A percentile compares a stretch with the other conserved stretches of the same genome.
Evolutionary conservation across 495 filamentous ascomycete genomes (phyloP).

Genomic region (Aspergillus asperescens): DNA sequence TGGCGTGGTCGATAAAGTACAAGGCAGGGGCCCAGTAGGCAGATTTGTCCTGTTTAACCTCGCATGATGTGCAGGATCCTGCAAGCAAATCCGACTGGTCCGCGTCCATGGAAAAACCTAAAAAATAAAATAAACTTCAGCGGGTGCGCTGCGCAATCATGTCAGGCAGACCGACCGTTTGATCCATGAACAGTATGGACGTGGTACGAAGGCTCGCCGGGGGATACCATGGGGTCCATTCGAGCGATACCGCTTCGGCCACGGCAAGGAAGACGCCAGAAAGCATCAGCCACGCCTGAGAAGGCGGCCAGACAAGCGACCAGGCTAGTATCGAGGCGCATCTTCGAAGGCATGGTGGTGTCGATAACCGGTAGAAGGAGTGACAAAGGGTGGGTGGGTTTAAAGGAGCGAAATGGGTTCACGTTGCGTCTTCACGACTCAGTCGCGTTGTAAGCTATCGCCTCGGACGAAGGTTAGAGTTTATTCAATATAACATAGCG

Average conservation of each 20-base stretch:
- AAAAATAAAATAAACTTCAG: constrained; percentile 39
- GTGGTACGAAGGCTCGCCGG: constrained; percentile 42
- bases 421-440: constrained; percentile 7
- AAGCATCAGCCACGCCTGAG: constrained; percentile 51
- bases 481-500: background rate
- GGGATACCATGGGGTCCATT: constrained; percentile 51
- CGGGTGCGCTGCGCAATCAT: background rate
- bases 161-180: constrained; percentile 41
- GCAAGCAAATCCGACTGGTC: constrained; percentile 37
- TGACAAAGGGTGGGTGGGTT: constrained; percentile 10
- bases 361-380: constrained; percentile 11
- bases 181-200: constrained; percentile 50
- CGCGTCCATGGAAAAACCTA: constrained; percentile 47
- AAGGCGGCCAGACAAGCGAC: constrained; percentile 30
- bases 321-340: constrained; percentile 22
- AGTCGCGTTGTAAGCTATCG: constrained; percentile 15
- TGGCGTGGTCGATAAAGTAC: constrained; percentile 47
- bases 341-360: constrained; percentile 16
- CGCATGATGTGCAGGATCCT: constrained; percentile 53
- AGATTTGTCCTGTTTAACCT: constrained; percentile 54
- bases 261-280: constrained; percentile 85
- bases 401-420: constrained; percentile 14
- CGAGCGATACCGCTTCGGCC: constrained; percentile 57
- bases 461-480: constrained; percentile 18
- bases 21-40: constrained; percentile 60